Percentiles rank a stretch among this genome's conserved stretches.
Conservation (phyloP, 345 rosid genomes). For the Aegle marmelos region DNA sequence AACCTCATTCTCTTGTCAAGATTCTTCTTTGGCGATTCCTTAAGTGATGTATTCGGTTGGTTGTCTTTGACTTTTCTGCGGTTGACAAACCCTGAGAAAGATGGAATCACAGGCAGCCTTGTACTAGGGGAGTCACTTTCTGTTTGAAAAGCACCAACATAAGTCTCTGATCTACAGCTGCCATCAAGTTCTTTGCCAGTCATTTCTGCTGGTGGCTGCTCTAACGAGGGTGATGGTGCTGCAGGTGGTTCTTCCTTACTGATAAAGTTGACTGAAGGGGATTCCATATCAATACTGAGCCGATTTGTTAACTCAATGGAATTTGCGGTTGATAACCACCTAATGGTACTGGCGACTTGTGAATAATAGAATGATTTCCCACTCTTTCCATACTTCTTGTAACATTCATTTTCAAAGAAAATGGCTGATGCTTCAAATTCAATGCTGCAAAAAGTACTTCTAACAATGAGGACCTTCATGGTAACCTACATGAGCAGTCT, state of each 20-base stretch:
- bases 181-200: conserved; percentile 8
- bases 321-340: conserved; percentile 70
- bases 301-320: conserved; percentile 36
- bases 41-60: conserved; percentile 22
- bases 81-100: conserved; percentile 78
- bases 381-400: conserved; percentile 72
- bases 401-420: conserved; percentile 76
- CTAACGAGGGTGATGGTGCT: conserved; percentile 11
- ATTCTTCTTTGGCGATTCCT: conserved; percentile 34
- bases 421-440: conserved; percentile 47
- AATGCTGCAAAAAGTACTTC: conserved; percentile 41
- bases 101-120: conserved; percentile 54
- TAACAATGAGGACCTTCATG: conserved; percentile 4
- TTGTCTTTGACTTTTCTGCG: conserved; percentile 29
- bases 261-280: conserved; percentile 11
- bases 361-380: conserved; percentile 85
- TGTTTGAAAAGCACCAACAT: conserved; percentile 1
- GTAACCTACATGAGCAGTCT: not conserved
- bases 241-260: conserved; percentile 22
- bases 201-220: conserved; percentile 14
- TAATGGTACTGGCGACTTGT: conserved; percentile 71
- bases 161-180: conserved; percentile 16
- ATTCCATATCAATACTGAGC: conserved; percentile 24
- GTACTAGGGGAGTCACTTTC: conserved; percentile 23
- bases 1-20: conserved; percentile 56